Percentiles rank a stretch among this genome's conserved stretches.
Conservation (phyloP, 2,329 filamentous ascomycete species). For the Fusarium albidum region DNA sequence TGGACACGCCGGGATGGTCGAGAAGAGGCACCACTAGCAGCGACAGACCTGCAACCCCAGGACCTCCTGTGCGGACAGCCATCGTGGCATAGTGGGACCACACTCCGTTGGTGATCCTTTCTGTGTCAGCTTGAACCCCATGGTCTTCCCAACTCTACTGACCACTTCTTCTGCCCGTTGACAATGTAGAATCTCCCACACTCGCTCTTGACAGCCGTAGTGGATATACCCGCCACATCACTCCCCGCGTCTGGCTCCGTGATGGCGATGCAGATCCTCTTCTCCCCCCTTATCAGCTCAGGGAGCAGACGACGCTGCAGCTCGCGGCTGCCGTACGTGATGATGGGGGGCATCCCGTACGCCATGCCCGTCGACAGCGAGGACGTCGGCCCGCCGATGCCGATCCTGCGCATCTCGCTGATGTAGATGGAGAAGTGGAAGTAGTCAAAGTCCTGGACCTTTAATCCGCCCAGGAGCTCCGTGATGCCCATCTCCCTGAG, state of each 20-base stretch:
- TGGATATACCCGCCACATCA: constrained; percentile 77
- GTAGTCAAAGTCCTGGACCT: constrained; percentile 78
- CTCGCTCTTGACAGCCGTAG: constrained; percentile 67
- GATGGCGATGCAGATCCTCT: constrained; percentile 78
- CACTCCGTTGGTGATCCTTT: constrained; percentile 78
- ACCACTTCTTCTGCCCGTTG: constrained; percentile 61
- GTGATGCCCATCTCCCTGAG: too few relatives aligned
- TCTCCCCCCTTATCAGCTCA: constrained; percentile 71
- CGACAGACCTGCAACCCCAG: constrained; percentile 68
- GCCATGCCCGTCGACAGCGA: constrained; percentile 42
- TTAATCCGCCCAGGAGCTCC: constrained; percentile 69
- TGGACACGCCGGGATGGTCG: too few relatives aligned
- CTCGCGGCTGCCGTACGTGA: constrained; percentile 46
- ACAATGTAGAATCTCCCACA: constrained; percentile 68
- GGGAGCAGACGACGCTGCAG: constrained; percentile 73
- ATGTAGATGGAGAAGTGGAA: constrained; percentile 74
- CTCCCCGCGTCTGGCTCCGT: constrained; percentile 79
- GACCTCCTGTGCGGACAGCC: constrained; percentile 76
- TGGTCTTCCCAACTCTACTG: too few relatives aligned
- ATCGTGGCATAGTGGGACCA: constrained; percentile 74
- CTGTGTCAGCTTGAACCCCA: not conserved
- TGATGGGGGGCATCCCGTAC: too few relatives aligned
- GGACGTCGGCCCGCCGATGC: constrained; percentile 68
- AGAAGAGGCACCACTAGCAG: constrained; percentile 57
- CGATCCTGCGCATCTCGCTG: constrained; percentile 76